Evolutionary conservation across 2,329 filamentous ascomycete genomes (phyloP).

Genomic region (Pseudophaeomoniella oleicola): DNA sequence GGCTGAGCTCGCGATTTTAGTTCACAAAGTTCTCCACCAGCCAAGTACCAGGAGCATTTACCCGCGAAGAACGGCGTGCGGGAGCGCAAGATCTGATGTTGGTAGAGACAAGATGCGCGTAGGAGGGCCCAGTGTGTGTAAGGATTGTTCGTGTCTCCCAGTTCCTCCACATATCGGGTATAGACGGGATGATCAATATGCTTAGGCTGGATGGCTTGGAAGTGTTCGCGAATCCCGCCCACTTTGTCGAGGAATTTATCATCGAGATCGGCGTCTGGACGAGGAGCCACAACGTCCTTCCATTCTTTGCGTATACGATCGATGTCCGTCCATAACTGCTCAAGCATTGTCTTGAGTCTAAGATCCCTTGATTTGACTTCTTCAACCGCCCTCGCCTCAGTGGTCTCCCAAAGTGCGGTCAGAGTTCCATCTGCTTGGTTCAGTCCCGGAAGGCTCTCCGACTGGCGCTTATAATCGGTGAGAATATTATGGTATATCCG

Average conservation of each 20-base stretch:
- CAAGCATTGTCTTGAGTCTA: slow-evolving; percentile 2
- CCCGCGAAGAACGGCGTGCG: neutral
- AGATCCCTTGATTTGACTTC: slow-evolving; percentile 1
- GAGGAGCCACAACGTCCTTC: slow-evolving; percentile 2
- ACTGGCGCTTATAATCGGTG: slow-evolving; percentile 16
- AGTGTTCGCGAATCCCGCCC: slow-evolving; percentile 14
- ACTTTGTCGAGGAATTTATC: slow-evolving; percentile 12
- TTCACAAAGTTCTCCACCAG: slow-evolving; percentile 14
- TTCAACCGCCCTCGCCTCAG: slow-evolving; percentile 10
- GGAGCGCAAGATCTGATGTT: slow-evolving; percentile 4
- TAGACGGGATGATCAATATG: slow-evolving; percentile 16
- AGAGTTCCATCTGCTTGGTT: slow-evolving; percentile 20
- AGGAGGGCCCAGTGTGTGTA: slow-evolving; percentile 14
- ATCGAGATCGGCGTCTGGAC: slow-evolving; percentile 3
- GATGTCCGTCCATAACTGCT: slow-evolving; percentile 11
- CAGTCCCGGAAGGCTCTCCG: slow-evolving; percentile 10
- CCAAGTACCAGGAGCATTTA: slow-evolving; percentile 12
- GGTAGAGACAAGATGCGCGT: slow-evolving; percentile 24
- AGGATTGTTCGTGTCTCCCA: slow-evolving; percentile 1
- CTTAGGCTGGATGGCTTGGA: slow-evolving; percentile 18
- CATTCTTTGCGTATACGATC: slow-evolving; percentile 11
- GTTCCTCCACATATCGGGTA: slow-evolving; percentile 16
- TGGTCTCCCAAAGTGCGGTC: slow-evolving; percentile 16
- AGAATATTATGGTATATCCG: slow-evolving; percentile 17
- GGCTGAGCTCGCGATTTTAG: slow-evolving; percentile 13